phyloP scores from a whole-genome alignment of 2,329 filamentous ascomycete genomes.

The Metarhizium robertsii region DNA sequence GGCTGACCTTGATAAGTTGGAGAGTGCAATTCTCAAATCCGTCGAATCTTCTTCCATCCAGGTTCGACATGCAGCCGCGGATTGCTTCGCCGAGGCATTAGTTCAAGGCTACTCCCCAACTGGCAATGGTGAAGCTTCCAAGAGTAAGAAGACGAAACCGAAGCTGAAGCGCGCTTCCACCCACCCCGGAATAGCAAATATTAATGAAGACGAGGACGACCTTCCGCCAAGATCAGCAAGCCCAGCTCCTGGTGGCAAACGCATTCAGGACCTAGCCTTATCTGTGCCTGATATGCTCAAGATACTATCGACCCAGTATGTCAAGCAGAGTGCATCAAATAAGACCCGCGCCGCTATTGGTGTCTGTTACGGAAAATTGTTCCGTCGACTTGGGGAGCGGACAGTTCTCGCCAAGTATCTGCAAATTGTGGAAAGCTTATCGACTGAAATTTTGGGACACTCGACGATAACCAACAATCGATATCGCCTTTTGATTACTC shows the following conservation, averaged over 20 bases:
- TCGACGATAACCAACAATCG: constrained; percentile 71
- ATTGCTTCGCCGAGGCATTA: constrained; percentile 74
- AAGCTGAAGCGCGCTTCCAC: constrained; percentile 51
- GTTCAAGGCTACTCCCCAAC: constrained; percentile 62
- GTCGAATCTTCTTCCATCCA: constrained; percentile 68
- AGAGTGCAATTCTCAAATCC: constrained; percentile 72
- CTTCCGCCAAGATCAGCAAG: constrained; percentile 58
- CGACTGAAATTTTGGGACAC: constrained; percentile 70
- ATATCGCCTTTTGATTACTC: constrained; percentile 75
- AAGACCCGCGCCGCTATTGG: constrained; percentile 73
- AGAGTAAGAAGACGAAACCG: constrained; percentile 62
- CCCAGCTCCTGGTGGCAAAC: constrained; percentile 58
- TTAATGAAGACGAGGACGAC: constrained; percentile 63
- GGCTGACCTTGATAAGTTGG: constrained; percentile 82
- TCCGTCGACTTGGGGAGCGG: constrained; percentile 70
- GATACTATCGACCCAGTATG: constrained; percentile 72
- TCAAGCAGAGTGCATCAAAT: constrained; percentile 68
- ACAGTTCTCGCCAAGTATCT: constrained; percentile 77
- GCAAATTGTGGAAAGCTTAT: constrained; percentile 70
- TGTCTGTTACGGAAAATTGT: constrained; percentile 75
- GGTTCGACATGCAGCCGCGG: constrained; percentile 78
- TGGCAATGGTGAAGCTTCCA: constrained; percentile 39
- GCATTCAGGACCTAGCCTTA: constrained; percentile 62
- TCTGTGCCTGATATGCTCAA: constrained; percentile 70
- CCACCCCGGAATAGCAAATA: constrained; percentile 41